These are phyloP conservation scores for Backusella liffmaniae DNA, from an alignment of 192 early-diverging fungal genomes.

Conservation along the genomic window DNA sequence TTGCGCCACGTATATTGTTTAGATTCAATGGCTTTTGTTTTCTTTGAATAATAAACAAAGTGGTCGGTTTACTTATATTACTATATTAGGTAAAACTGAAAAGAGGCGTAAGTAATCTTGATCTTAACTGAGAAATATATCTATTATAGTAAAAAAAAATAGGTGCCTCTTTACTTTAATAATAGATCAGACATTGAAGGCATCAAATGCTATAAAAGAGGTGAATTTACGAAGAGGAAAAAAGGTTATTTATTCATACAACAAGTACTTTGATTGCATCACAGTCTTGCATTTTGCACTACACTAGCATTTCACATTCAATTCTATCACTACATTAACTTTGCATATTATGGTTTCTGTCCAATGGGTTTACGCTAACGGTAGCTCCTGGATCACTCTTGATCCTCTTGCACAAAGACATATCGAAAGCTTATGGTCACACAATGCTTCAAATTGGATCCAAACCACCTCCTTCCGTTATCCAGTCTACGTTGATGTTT, in stretches of 20 bases:
- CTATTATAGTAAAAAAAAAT: not conserved
- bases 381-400: not conserved
- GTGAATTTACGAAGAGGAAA: not conserved
- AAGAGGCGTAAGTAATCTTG: not conserved
- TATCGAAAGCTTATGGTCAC: not conserved
- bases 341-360: not conserved
- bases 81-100: not conserved
- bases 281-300: not conserved
- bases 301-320: not conserved
- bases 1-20: not conserved
- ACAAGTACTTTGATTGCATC: not conserved
- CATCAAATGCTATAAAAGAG: not conserved
- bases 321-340: not conserved
- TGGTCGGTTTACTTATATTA: not conserved
- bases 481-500: not conserved
- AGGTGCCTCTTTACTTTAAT: not conserved
- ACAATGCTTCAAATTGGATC: conserved; percentile 1
- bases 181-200: not conserved
- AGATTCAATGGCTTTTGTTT: not conserved
- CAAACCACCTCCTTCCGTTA: not conserved
- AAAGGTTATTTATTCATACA: not conserved
- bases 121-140: not conserved
- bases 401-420: conserved; percentile 1
- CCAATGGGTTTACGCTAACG: conserved; percentile 13
- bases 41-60: not conserved